Evolutionary conservation across 768 basidiomycete genomes (phyloP), one percentile per base, ranked within the genome.

Genomic region (Hebeloma cylindrosporum): DNA sequence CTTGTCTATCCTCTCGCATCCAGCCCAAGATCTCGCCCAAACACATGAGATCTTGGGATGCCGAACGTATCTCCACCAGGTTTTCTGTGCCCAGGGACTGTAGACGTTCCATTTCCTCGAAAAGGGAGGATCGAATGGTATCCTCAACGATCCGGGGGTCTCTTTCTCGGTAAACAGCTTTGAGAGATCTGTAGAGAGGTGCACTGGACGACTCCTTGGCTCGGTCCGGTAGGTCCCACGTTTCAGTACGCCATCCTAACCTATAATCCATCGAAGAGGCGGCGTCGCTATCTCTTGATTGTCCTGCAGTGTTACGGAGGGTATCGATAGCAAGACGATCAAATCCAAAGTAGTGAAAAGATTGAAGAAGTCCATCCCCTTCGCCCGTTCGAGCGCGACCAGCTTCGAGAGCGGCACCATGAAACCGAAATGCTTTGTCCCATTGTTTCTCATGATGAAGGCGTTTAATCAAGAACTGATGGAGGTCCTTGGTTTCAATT

Each of bases 381-480:
- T 80, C 77, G 0, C 60, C 58, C 2, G 65, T 47, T 4, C 70
- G 68, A 8, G 58, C 61, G 21, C 59, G 63, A 3, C 77, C 78
- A 1, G 82, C 78, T 60, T 95, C 92, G 45, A 88, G 68, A 7
- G 79, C 75, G 5, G 96, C 93, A 18, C 93, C 93, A 51, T 96
- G 90, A 53, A 89, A 89, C 23, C 78, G 79, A 56, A 98, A 91
- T 0, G 94, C 93, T 58, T 87, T 89, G 33, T 85, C 82, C 88
- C 93, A 95, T 59, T 94, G 86, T 14, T 83, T 77, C 63, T 99
- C 96, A 51, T 99, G 96, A 54, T 91, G 88, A 50, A 95, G 85
- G 7, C 91, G 81, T 50, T 82, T 85, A 40, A 93, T 73, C 26
- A 99, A 75, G 44, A 93, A 88, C 32, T 79, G 75, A 18, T 81